Evolutionary conservation across 2,329 filamentous ascomycete species (phyloP).

Genomic region (Nothomitra cinnamomea): DNA sequence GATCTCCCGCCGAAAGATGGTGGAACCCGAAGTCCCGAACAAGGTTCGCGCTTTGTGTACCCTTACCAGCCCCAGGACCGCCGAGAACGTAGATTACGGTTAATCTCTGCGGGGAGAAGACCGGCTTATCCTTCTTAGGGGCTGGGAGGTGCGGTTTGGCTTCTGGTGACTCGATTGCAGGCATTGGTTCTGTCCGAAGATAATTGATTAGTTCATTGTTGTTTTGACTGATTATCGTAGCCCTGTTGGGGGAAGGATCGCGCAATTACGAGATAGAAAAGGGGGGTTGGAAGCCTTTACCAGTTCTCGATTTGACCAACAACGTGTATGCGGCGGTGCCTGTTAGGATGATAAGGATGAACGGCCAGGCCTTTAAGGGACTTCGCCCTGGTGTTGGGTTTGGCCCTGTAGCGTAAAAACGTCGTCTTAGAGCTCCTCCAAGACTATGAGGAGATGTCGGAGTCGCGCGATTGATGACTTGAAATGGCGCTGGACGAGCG

Average conservation of each 20-base stretch:
- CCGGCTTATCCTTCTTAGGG: conserved; percentile 42
- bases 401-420: conserved; percentile 1
- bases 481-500: too few relatives aligned
- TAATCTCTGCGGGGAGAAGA: conserved; percentile 59
- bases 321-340: conserved; percentile 33
- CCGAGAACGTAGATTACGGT: conserved; percentile 96
- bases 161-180: conserved; percentile 22
- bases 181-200: conserved; percentile 4
- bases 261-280: neutral
- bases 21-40: conserved; percentile 80
- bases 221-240: neutral
- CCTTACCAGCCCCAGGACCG: conserved; percentile 89
- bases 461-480: too few relatives aligned
- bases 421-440: neutral
- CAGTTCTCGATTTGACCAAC: conserved; percentile 32
- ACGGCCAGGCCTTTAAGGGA: conserved; percentile 8
- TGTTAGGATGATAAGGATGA: conserved; percentile 24
- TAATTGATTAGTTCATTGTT: neutral
- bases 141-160: conserved; percentile 26
- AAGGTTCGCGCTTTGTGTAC: conserved; percentile 82
- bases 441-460: too few relatives aligned
- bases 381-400: conserved; percentile 4
- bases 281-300: conserved; percentile 5
- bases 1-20: conserved; percentile 83
- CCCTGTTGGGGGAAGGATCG: conserved; percentile 7